Conservation (phyloP, 805 yeast species). For the Candida berthetii region DNA sequence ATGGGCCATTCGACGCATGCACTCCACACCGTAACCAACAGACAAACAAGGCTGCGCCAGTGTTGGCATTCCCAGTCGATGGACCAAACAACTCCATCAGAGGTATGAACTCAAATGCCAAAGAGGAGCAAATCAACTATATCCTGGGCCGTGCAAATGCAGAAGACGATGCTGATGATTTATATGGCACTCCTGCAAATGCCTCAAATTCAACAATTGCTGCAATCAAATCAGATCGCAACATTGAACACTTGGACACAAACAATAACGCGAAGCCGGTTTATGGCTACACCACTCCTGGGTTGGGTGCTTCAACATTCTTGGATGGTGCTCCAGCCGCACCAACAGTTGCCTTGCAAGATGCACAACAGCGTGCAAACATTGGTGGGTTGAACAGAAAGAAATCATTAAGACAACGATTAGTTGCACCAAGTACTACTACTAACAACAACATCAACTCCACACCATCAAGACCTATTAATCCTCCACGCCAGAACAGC, state of each 20-base stretch:
- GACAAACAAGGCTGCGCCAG: conserved; percentile 74
- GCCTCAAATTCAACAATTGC: conserved; percentile 19
- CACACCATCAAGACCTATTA: background rate
- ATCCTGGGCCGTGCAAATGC: conserved; percentile 64
- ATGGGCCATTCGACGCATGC: conserved; percentile 98
- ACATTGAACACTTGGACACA: conserved; percentile 65
- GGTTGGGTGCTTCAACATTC: conserved; percentile 89
- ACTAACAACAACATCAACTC: background rate
- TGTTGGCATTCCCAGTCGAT: conserved; percentile 89
- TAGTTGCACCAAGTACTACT: conserved; percentile 14
- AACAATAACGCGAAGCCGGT: conserved; percentile 61
- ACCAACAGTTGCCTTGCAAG: conserved; percentile 33
- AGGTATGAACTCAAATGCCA: conserved; percentile 52
- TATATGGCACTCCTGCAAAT: conserved; percentile 2
- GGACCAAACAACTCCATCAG: conserved; percentile 87
- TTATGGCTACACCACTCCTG: conserved; percentile 83
- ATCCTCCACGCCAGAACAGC: too few relatives aligned
- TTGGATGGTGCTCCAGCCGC: conserved; percentile 95
- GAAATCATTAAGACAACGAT: conserved; percentile 73
- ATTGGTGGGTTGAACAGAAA: conserved; percentile 63
- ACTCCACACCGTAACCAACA: conserved; percentile 93
- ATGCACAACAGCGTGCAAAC: conserved; percentile 23
- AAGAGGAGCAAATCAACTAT: conserved; percentile 59
- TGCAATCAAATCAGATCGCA: conserved; percentile 45
- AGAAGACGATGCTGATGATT: conserved; percentile 38